Evolutionary conservation across 306 rosid genomes (phyloP).

Genomic region (Acacia melanoxylon): DNA sequence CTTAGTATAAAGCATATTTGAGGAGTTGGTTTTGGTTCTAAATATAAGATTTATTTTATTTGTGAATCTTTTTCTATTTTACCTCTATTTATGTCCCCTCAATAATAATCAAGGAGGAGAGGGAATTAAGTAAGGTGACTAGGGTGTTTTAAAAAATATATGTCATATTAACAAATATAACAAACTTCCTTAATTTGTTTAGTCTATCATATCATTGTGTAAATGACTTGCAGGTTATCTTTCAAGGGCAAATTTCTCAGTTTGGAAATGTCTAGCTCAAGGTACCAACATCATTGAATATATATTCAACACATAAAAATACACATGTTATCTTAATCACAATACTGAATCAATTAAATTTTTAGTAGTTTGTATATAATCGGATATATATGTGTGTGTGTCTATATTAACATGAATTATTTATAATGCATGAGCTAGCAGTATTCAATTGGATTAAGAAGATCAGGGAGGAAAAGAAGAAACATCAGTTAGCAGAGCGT

Average conservation of each 20-base stretch:
- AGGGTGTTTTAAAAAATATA: no score
- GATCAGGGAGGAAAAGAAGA: background rate
- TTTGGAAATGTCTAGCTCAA: constrained; percentile 25
- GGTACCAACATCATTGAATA: background rate
- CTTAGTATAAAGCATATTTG: no score
- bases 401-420: background rate
- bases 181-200: no score
- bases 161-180: no score
- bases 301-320: background rate
- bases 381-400: no score
- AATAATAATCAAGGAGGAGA: no score
- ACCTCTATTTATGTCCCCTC: no score
- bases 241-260: constrained; percentile 24
- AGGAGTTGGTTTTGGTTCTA: no score
- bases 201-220: background rate
- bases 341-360: background rate
- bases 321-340: background rate
- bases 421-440: background rate
- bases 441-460: background rate
- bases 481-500: background rate
- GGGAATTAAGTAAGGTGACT: no score
- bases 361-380: background rate
- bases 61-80: no score
- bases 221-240: constrained; percentile 13
- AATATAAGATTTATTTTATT: no score